Percentiles rank a stretch among this genome's conserved stretches.
phyloP scores from a whole-genome alignment of 2,329 filamentous ascomycete species.

The Ceratocystis alfenasii region DNA sequence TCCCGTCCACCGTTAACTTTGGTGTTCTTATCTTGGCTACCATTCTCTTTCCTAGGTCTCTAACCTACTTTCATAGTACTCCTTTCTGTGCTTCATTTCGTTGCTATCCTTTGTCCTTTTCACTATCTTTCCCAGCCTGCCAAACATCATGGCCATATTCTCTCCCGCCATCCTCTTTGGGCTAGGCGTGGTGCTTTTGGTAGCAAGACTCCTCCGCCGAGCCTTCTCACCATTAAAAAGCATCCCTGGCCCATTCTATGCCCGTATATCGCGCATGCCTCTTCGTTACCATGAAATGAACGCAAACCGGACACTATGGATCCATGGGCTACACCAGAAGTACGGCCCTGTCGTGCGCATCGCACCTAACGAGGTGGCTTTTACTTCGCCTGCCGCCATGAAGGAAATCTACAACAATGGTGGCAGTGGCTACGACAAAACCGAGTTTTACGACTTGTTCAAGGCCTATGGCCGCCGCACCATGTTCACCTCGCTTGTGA shows the following conservation, averaged over 20 bases:
- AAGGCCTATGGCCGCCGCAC: conserved; percentile 45
- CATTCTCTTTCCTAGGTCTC: background rate
- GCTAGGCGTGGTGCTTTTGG: conserved; percentile 25
- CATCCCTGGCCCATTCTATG: conserved; percentile 39
- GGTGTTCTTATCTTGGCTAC: background rate
- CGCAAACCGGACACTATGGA: conserved; percentile 41
- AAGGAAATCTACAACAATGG: conserved; percentile 52
- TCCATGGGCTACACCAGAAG: conserved; percentile 43
- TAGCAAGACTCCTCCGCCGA: conserved; percentile 26
- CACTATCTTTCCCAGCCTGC: background rate
- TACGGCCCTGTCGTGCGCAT: conserved; percentile 49
- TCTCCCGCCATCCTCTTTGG: conserved; percentile 27
- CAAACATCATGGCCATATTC: conserved; percentile 22
- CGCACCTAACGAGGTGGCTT: conserved; percentile 47
- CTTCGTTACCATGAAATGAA: conserved; percentile 47
- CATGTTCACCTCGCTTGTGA: conserved; percentile 49
- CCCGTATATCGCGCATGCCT: conserved; percentile 39
- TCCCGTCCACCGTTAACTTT: background rate
- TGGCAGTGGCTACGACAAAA: conserved; percentile 54
- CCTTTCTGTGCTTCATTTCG: background rate
- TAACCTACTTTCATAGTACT: conserved; percentile 4
- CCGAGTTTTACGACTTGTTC: conserved; percentile 52
- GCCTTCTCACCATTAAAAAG: conserved; percentile 30
- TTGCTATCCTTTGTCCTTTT: background rate
- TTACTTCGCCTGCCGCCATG: conserved; percentile 43